These are phyloP conservation scores for Bruguiera sexangula DNA, from an alignment of 345 rosid genomes.

Conservation along the genomic window DNA sequence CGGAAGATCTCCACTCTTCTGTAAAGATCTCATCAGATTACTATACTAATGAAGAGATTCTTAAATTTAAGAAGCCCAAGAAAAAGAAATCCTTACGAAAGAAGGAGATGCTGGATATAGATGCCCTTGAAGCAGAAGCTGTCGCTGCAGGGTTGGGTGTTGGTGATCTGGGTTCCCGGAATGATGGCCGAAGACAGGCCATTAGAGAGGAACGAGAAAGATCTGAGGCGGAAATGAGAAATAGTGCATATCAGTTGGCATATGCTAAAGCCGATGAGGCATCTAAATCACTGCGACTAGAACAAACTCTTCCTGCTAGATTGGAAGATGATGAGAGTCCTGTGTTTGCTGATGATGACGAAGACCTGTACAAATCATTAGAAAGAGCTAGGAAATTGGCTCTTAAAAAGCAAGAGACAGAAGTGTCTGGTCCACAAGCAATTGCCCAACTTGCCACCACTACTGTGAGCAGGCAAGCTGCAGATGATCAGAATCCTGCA, in stretches of 20 bases:
- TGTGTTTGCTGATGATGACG: constrained; percentile 68
- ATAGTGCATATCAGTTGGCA: constrained; percentile 69
- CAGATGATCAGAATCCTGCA: constrained; percentile 42
- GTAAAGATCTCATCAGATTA: constrained; percentile 73
- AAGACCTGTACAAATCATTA: constrained; percentile 71
- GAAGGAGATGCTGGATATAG: constrained; percentile 85
- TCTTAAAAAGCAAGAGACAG: constrained; percentile 60
- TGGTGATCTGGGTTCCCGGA: constrained; percentile 93
- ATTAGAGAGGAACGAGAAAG: constrained; percentile 73
- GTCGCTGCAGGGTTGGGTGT: constrained; percentile 72
- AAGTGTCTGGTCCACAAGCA: constrained; percentile 65
- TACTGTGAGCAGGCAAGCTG: constrained; percentile 34
- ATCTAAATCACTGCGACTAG: constrained; percentile 64
- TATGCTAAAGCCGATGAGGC: constrained; percentile 87
- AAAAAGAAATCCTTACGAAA: constrained; percentile 78
- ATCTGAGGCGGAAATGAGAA: constrained; percentile 71
- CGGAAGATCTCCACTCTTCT: constrained; percentile 66
- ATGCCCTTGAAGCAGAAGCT: constrained; percentile 90
- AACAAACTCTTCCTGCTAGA: constrained; percentile 46
- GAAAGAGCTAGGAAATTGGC: constrained; percentile 83
- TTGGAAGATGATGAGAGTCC: constrained; percentile 57
- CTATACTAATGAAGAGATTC: constrained; percentile 84
- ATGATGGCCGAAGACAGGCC: constrained; percentile 74
- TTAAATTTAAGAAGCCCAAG: constrained; percentile 83
- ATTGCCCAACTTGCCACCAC: constrained; percentile 63